phyloP scores from a whole-genome alignment of 1,284 basidiomycete genomes.

The Pseudozyma sp. region DNA sequence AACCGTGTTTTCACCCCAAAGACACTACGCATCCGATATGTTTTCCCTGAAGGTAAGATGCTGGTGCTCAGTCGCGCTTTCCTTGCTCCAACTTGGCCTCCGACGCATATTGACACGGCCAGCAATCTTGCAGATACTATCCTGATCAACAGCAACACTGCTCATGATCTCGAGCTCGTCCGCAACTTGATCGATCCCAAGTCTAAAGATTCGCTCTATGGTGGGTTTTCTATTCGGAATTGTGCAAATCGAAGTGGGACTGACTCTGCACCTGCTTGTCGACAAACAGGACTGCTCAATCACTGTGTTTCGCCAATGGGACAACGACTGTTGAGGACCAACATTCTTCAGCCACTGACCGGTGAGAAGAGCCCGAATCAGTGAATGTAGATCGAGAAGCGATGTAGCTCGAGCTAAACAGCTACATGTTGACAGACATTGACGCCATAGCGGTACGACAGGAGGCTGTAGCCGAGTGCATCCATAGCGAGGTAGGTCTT shows the following conservation, averaged over 20 bases:
- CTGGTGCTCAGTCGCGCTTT: too few relatives aligned
- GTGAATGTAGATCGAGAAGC: neutral
- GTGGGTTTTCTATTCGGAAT: conserved; percentile 7
- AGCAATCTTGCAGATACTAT: conserved; percentile 80
- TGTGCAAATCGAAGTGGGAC: too few relatives aligned
- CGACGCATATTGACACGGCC: too few relatives aligned
- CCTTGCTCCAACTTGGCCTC: too few relatives aligned
- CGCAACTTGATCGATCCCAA: conserved; percentile 38
- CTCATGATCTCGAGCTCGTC: conserved; percentile 86
- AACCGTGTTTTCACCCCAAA: conserved; percentile 75
- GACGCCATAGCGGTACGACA: conserved; percentile 80
- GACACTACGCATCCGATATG: conserved; percentile 83
- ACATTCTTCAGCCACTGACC: conserved; percentile 84
- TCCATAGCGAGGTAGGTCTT: conserved; percentile 76
- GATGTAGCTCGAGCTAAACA: too few relatives aligned
- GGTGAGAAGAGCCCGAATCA: too few relatives aligned
- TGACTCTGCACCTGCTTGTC: neutral
- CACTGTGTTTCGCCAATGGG: conserved; percentile 90
- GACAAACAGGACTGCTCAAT: conserved; percentile 73
- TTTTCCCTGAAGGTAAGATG: conserved; percentile 74
- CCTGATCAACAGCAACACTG: conserved; percentile 90
- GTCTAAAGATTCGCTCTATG: conserved; percentile 45
- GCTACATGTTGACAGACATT: conserved; percentile 72
- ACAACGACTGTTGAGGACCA: conserved; percentile 79
- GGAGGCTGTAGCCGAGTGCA: conserved; percentile 74